phyloP scores from a whole-genome alignment of 2,329 filamentous ascomycete genomes.

The Lachnum nothofagi region DNA sequence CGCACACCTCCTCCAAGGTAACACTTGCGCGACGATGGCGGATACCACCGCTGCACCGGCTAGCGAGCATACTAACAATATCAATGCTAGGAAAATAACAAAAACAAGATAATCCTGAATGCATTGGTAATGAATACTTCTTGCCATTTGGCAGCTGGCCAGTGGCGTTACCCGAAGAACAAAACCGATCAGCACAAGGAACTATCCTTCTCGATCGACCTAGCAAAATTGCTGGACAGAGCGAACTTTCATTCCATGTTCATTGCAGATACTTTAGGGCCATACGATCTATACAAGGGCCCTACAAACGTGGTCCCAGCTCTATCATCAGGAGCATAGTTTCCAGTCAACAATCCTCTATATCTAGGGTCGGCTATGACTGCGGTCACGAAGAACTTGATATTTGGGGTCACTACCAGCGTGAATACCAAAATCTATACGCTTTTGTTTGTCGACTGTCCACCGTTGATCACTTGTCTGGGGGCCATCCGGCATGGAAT shows the following conservation, averaged over 20 bases:
- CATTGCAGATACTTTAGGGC: conserved; percentile 61
- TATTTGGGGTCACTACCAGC: conserved; percentile 62
- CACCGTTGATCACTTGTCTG: conserved; percentile 7
- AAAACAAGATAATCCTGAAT: conserved; percentile 46
- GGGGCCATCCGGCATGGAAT: conserved; percentile 6
- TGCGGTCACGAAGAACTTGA: conserved; percentile 60
- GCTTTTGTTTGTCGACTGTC: conserved; percentile 15
- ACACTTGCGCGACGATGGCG: neutral
- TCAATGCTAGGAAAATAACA: conserved; percentile 6
- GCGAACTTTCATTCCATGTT: conserved; percentile 64
- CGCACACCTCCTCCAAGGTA: too few relatives aligned
- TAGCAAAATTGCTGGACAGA: conserved; percentile 55
- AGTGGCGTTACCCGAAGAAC: conserved; percentile 62
- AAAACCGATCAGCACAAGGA: conserved; percentile 57
- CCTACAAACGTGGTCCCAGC: conserved; percentile 55
- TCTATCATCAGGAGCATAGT: conserved; percentile 59
- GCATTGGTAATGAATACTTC: conserved; percentile 47
- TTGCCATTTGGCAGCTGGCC: conserved; percentile 50
- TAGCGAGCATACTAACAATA: neutral
- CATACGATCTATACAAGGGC: conserved; percentile 65
- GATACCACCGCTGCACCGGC: neutral
- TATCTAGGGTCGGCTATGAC: conserved; percentile 62
- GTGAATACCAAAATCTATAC: conserved; percentile 54
- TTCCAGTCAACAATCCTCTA: conserved; percentile 66
- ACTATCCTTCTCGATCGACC: conserved; percentile 54